A percentile compares a stretch with the other conserved stretches of the same genome.
Evolutionary conservation across 768 basidiomycete genomes (phyloP).

Genomic region (Trametes gibbosa): DNA sequence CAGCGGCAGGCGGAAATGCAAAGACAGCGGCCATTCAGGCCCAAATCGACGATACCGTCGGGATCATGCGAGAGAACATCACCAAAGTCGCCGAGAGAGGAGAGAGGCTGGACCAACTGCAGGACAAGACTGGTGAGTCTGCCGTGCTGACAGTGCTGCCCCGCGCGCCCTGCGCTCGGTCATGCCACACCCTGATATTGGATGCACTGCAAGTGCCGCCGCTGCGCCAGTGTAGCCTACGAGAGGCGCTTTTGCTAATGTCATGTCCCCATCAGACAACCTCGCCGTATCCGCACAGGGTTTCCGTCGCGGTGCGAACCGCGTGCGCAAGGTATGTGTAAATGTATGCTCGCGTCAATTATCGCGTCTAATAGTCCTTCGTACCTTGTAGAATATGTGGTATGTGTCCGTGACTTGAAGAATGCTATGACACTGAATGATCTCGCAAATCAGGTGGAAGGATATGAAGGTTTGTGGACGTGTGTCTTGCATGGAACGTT

Average conservation of each 20-base stretch:
- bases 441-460: conserved; percentile 69
- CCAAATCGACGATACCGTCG: conserved; percentile 97
- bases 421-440: not conserved
- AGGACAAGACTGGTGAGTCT: conserved; percentile 94
- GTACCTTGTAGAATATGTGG: conserved; percentile 78
- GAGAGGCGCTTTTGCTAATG: conserved; percentile 1
- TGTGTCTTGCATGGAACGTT: conserved; percentile 5
- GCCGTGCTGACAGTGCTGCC: not conserved
- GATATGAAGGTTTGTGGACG: conserved; percentile 74
- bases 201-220: not conserved
- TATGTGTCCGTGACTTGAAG: conserved; percentile 30
- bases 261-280: conserved; percentile 57
- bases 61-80: conserved; percentile 98
- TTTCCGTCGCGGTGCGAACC: conserved; percentile 95
- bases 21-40: conserved; percentile 95
- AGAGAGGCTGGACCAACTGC: conserved; percentile 88
- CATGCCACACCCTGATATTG: not conserved
- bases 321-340: conserved; percentile 86
- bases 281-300: conserved; percentile 98
- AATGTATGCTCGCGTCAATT: not conserved
- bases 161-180: not conserved
- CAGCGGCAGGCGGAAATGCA: conserved; percentile 53
- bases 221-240: conserved; percentile 4
- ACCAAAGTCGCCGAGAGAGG: conserved; percentile 94
- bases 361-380: not conserved